Conservation (phyloP, 139 green algal genomes). For the Trebouxia sp. region DNA sequence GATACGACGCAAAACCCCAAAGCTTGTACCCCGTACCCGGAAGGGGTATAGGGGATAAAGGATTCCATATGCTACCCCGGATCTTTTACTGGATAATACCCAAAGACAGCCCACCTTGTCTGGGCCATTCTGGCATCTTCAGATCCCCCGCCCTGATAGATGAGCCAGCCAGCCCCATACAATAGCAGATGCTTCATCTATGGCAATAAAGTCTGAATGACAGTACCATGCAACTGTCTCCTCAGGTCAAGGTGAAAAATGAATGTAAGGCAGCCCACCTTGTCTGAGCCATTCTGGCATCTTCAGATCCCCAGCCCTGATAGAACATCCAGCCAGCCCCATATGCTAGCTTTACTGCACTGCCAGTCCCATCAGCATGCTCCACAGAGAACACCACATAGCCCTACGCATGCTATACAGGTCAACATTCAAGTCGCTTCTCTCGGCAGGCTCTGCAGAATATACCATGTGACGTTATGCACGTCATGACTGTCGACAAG, state of each 20-base stretch:
- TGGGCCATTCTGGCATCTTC: constrained; percentile 18
- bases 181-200: too few relatives aligned
- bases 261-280: neutral
- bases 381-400: constrained; percentile 72
- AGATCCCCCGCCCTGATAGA: constrained; percentile 24
- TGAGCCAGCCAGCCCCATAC: constrained; percentile 10
- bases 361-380: constrained; percentile 64
- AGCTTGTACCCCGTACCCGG: too few relatives aligned
- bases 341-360: constrained; percentile 40
- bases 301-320: constrained; percentile 16
- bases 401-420: constrained; percentile 32
- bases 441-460: neutral
- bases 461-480: neutral
- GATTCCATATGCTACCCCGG: too few relatives aligned
- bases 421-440: too few relatives aligned
- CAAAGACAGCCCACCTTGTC: constrained; percentile 9
- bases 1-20: too few relatives aligned
- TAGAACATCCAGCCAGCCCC: constrained; percentile 22
- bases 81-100: too few relatives aligned
- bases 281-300: constrained; percentile 23
- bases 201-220: too few relatives aligned
- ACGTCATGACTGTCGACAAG: neutral
- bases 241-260: neutral
- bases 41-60: too few relatives aligned
- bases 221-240: too few relatives aligned